Evolutionary conservation across 169 alveolate species (phyloP).

Genomic region (Babesia divergens): DNA sequence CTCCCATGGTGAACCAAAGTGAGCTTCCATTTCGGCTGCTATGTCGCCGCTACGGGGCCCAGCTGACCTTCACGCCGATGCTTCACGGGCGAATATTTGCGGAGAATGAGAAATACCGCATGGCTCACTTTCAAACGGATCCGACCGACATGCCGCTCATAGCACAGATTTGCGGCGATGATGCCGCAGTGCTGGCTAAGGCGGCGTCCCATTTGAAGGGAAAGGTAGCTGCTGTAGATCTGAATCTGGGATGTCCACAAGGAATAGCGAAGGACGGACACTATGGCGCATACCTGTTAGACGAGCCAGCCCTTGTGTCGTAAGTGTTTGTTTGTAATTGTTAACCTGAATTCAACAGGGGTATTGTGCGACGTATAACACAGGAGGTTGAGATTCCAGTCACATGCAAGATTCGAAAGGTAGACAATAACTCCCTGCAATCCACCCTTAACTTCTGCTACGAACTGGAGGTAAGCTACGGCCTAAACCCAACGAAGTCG

Average conservation of each 20-base stretch:
- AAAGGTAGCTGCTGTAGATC: constrained; percentile 88
- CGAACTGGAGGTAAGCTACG: constrained; percentile 77
- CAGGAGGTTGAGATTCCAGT: constrained; percentile 79
- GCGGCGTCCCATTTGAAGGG: constrained; percentile 85
- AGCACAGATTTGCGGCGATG: constrained; percentile 89
- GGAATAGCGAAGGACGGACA: constrained; percentile 90
- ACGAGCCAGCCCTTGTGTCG: constrained; percentile 80
- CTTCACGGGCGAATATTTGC: constrained; percentile 82
- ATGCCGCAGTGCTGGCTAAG: constrained; percentile 77
- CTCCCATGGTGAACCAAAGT: constrained; percentile 78
- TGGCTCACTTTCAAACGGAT: constrained; percentile 64
- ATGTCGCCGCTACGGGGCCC: constrained; percentile 83
- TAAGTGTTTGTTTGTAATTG: not conserved
- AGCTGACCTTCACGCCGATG: constrained; percentile 90
- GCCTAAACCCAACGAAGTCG: not conserved
- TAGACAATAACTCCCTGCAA: constrained; percentile 78
- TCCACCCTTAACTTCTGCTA: constrained; percentile 83
- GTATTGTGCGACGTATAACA: constrained; percentile 77
- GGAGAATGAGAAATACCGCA: constrained; percentile 68
- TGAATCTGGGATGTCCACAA: constrained; percentile 92
- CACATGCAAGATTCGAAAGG: constrained; percentile 87
- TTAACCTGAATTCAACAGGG: constrained; percentile 7
- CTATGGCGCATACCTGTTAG: constrained; percentile 89
- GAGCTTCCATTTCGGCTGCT: constrained; percentile 77
- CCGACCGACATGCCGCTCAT: constrained; percentile 72